Evolutionary conservation across 768 basidiomycete species (phyloP).

Genomic region (Filobasidium wieringae): DNA sequence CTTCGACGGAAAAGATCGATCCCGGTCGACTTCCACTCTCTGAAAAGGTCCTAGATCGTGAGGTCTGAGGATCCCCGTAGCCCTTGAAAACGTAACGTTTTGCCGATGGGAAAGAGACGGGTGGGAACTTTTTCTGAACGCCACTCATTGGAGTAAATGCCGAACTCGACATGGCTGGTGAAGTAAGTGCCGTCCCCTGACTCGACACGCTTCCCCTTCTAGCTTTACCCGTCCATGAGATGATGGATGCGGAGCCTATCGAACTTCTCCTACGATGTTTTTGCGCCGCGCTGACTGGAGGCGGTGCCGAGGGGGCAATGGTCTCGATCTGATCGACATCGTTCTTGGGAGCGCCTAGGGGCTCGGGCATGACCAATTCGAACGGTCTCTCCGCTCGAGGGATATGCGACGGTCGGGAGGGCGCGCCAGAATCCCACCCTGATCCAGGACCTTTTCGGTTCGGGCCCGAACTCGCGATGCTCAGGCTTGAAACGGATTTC

Average conservation of each 20-base stretch:
- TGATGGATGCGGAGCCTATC: conserved; percentile 3
- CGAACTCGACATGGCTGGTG: background rate
- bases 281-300: background rate
- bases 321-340: conserved; percentile 6
- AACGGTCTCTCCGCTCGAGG: conserved; percentile 26
- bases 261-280: conserved; percentile 2
- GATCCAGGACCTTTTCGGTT: background rate
- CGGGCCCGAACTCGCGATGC: background rate
- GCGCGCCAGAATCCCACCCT: background rate
- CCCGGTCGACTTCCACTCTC: conserved; percentile 29
- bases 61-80: conserved; percentile 16
- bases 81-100: conserved; percentile 36
- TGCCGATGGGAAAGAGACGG: conserved; percentile 31
- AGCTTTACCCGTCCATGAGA: conserved; percentile 8
- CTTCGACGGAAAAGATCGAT: conserved; percentile 30
- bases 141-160: background rate
- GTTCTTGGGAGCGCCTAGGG: conserved; percentile 17
- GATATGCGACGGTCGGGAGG: background rate
- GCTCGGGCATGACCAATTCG: conserved; percentile 38
- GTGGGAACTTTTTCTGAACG: conserved; percentile 15
- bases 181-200: background rate
- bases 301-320: background rate
- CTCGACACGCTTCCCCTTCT: conserved; percentile 7
- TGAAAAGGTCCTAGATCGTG: conserved; percentile 12
- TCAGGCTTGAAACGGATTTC: conserved; percentile 8